Percentiles rank a stretch among this genome's conserved stretches.
Conservation (phyloP, 352 stramenopile species). For the Aphanomyces euteiches region DNA sequence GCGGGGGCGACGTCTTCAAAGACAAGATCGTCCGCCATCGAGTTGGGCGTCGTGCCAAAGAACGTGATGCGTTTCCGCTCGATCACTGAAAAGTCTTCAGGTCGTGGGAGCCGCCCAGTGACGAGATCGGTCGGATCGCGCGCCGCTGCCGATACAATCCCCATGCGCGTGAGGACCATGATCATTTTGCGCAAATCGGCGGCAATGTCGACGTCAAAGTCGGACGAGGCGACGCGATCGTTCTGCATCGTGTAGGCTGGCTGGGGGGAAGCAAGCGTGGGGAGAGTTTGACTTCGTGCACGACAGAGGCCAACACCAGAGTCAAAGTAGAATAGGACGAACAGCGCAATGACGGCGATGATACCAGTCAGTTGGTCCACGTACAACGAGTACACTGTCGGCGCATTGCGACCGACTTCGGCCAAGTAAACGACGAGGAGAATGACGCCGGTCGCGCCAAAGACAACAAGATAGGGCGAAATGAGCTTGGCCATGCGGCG, state of each 20-base stretch:
- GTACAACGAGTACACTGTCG: conserved; percentile 44
- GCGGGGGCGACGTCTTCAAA: conserved; percentile 76
- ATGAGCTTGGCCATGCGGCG: conserved; percentile 79
- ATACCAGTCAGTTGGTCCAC: conserved; percentile 68
- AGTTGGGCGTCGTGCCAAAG: conserved; percentile 52
- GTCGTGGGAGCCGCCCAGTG: conserved; percentile 39
- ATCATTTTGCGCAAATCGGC: conserved; percentile 78
- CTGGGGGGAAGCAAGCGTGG: neutral
- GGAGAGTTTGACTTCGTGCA: neutral
- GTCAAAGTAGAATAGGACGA: conserved; percentile 76
- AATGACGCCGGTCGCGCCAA: conserved; percentile 48
- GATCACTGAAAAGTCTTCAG: conserved; percentile 60
- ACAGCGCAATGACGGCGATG: conserved; percentile 60
- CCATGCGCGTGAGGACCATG: conserved; percentile 81
- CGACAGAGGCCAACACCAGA: conserved; percentile 34
- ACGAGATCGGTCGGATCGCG: neutral
- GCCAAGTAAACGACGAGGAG: conserved; percentile 57
- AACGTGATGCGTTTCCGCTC: conserved; percentile 65
- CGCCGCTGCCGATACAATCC: conserved; percentile 43
- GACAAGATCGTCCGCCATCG: conserved; percentile 43
- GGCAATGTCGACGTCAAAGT: conserved; percentile 50
- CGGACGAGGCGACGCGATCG: neutral
- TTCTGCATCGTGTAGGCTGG: neutral
- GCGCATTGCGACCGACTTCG: conserved; percentile 38
- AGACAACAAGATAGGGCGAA: conserved; percentile 69